Percentiles rank a stretch among this genome's conserved stretches.
Evolutionary conservation across 2,329 filamentous ascomycete species (phyloP).

Genomic region (Fusarium fujikuroi): DNA sequence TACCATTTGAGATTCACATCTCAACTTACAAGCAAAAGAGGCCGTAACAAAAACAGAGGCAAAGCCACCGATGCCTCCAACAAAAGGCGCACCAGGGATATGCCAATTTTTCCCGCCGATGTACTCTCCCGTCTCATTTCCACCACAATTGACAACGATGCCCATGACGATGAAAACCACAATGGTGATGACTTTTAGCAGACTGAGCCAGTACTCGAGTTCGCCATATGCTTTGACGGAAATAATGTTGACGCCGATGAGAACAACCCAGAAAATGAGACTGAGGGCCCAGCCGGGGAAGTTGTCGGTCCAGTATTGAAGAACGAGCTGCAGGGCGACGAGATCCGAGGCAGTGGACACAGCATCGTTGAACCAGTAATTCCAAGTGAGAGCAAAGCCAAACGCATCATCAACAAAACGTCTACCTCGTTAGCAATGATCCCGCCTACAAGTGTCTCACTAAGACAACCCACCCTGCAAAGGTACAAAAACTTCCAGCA

Average conservation of each 20-base stretch:
- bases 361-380: constrained; percentile 75
- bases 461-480: constrained; percentile 47
- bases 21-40: constrained; percentile 65
- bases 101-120: constrained; percentile 69
- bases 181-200: constrained; percentile 65
- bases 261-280: constrained; percentile 67
- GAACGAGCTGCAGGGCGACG: constrained; percentile 62
- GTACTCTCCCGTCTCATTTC: constrained; percentile 62
- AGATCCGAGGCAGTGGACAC: constrained; percentile 65
- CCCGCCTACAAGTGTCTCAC: background rate
- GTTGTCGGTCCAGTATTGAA: constrained; percentile 70
- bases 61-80: constrained; percentile 72
- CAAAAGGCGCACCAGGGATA: constrained; percentile 70
- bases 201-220: constrained; percentile 66
- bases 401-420: constrained; percentile 65
- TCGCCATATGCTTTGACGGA: constrained; percentile 51
- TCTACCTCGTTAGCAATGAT: constrained; percentile 13
- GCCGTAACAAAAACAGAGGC: constrained; percentile 66
- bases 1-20: background rate
- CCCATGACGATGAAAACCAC: constrained; percentile 71
- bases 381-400: constrained; percentile 66
- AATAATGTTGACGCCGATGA: constrained; percentile 57
- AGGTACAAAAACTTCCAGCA: constrained; percentile 67
- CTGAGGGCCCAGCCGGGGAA: constrained; percentile 73
- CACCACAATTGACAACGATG: constrained; percentile 64